A percentile compares a stretch with the other conserved stretches of the same genome.
phyloP scores from a whole-genome alignment of 495 filamentous ascomycete genomes.

The Pyronema domesticum region DNA sequence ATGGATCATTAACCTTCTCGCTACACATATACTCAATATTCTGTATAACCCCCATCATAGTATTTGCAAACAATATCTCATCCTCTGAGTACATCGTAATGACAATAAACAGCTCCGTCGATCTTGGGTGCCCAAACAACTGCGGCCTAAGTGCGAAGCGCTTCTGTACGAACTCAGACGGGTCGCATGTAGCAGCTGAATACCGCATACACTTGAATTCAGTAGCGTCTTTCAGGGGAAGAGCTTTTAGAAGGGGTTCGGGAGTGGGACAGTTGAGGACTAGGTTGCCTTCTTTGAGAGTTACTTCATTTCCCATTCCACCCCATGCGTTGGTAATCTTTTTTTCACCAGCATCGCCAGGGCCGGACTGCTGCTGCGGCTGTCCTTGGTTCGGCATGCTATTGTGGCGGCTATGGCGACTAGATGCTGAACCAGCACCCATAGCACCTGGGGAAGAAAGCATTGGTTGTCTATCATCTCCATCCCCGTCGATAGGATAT shows the following conservation, averaged over 20 bases:
- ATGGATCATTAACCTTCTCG: conserved; percentile 82
- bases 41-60: conserved; percentile 93
- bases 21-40: conserved; percentile 98
- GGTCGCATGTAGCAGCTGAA: conserved; percentile 85
- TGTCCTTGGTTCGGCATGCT: conserved; percentile 32
- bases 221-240: conserved; percentile 57
- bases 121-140: conserved; percentile 72
- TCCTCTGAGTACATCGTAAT: conserved; percentile 92
- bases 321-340: background rate
- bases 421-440: too few relatives aligned
- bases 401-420: conserved; percentile 28
- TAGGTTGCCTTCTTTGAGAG: conserved; percentile 84
- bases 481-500: conserved; percentile 35
- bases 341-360: too few relatives aligned
- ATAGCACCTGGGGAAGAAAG: conserved; percentile 17
- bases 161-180: conserved; percentile 61
- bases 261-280: conserved; percentile 91
- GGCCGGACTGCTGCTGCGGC: conserved; percentile 28
- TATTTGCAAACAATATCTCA: conserved; percentile 83
- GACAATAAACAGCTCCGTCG: conserved; percentile 90
- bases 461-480: conserved; percentile 42
- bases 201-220: conserved; percentile 96
- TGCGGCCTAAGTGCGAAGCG: conserved; percentile 82
- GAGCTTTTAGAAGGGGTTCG: conserved; percentile 60
- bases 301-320: conserved; percentile 61